Evolutionary conservation across 768 basidiomycete genomes (phyloP), one percentile per base, ranked within the genome.

Genomic region (Nevesoporus exiguus): DNA sequence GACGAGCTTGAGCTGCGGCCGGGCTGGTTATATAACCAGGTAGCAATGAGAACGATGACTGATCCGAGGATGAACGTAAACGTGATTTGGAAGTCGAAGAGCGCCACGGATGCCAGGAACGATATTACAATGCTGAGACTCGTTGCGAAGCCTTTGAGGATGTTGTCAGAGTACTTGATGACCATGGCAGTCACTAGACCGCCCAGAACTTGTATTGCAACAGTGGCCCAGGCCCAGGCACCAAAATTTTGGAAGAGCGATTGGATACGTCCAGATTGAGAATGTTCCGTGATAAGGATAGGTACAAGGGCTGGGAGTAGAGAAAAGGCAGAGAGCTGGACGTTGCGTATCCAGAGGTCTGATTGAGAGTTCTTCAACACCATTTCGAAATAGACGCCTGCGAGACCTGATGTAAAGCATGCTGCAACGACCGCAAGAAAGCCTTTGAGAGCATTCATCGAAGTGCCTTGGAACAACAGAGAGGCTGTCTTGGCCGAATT

Each of bases 381-480:
- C 89, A 96, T 94, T 74, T 98, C 96, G 61, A 98, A 98, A 74
- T 98, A 98, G 25, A 98, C 95, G 7, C 95, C 95, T 0, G 95
- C 95, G 42, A 98, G 83, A 24, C 96, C 96, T 0, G 93, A 96
- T 0, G 95, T 97, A 68, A 96, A 84, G 75, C 96, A 98, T 0
- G 96, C 94, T 14, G 86, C 83, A 7, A 83, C 79, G 48, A 98
- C 95, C 1, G 96, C 96, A 45, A 89, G 66, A 72, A 98, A 95
- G 0, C 96, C 96, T 57, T 84, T 92, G 56, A 88, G 67, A 9
- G 86, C 83, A 57, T 85, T 80, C 92, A 97, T 95, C 33, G 80
- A 75, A 59, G 83, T 79, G 6, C 68, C 64, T 41, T 72, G 63
- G 54, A 70, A 70, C 9, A 72, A 50, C 9, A 72, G 52, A 48